Evolutionary conservation across 2,329 filamentous ascomycete species (phyloP).

Genomic region (Beauveria sp.): DNA sequence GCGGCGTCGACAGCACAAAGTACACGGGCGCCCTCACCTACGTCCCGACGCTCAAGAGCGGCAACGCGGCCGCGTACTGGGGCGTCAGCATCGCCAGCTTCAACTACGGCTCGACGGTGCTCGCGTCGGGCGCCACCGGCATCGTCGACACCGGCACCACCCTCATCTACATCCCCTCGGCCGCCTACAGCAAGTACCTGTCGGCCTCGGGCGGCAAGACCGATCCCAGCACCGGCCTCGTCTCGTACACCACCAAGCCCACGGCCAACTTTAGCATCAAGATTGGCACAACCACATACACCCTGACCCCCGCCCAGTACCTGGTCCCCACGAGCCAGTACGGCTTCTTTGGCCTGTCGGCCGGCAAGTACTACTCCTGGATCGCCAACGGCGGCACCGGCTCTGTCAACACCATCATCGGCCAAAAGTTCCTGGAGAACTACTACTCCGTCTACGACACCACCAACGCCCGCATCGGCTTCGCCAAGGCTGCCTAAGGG

Average conservation of each 20-base stretch:
- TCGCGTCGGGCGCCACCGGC: slow-evolving; percentile 14
- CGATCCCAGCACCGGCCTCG: slow-evolving; percentile 19
- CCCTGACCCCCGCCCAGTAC: slow-evolving; percentile 21
- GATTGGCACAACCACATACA: slow-evolving; percentile 20
- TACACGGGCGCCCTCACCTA: slow-evolving; percentile 17
- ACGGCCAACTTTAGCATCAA: slow-evolving; percentile 22
- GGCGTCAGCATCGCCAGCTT: slow-evolving; percentile 19
- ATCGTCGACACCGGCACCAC: slow-evolving; percentile 23
- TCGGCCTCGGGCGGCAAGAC: slow-evolving; percentile 19
- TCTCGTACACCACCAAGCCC: slow-evolving; percentile 19
- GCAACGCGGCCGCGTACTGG: slow-evolving; percentile 16
- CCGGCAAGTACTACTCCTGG: slow-evolving; percentile 23
- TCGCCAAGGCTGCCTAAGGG: slow-evolving; percentile 16
- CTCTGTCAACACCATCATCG: slow-evolving; percentile 22
- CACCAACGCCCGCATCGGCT: slow-evolving; percentile 16
- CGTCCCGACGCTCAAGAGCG: slow-evolving; percentile 14
- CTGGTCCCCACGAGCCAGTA: slow-evolving; percentile 21
- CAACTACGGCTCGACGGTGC: slow-evolving; percentile 17
- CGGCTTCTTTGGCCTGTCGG: slow-evolving; percentile 15
- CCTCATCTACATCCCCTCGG: slow-evolving; percentile 20
- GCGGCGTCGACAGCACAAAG: slow-evolving; percentile 16
- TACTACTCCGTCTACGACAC: slow-evolving; percentile 24
- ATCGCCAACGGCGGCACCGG: slow-evolving; percentile 20
- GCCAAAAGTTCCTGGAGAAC: slow-evolving; percentile 24
- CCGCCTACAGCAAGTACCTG: slow-evolving; percentile 21